Base-by-base conservation (phyloP, 345 rosid species). In the Gossypium thurberi region DNA sequence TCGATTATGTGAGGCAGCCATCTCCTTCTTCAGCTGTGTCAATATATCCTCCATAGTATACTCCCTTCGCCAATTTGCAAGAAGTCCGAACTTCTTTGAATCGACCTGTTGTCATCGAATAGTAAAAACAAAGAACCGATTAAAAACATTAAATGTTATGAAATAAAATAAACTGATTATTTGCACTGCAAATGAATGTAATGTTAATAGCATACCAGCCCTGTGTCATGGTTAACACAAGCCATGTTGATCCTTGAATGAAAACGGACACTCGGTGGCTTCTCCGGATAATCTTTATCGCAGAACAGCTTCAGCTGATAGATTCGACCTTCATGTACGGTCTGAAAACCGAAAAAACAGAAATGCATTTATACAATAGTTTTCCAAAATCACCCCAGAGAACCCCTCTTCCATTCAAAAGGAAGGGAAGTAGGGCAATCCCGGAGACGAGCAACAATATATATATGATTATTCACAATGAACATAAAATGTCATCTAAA, bases 261-360 rank as follows among this genome's bases (percentile, higher is more conserved):
- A 79, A 91, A 94, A 74, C 97, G 92, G 71, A 91, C 97, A 62
- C 83, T 94, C 11, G 98, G 98, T 59, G 98, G 97, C 85, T 86
- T 93, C 86, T 93, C 96, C 0, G 98, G 98, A 78, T 93, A 93
- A 79, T 94, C 98, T 84, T 94, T 91, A 81, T 91, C 97, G 8
- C 98, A 94, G 82, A 94, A 94, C 78, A 91, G 92, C 93, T 91
- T 94, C 89, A 94, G 83, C 82, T 91, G 97, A 84, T 94, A 94
- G 79, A 93, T 93, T 74, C 94, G 83, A 65, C 98, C 96, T 79
- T 93, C 98, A 81, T 93, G 97, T 65, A 93, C 98, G 75, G 96
- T 90, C 98, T 93, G 83, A 64, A 3, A 66, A 62, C 43, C 23
- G 4, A 14, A 25, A 44, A 58, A 72, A 59, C 11, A 2, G 17